phyloP scores from a whole-genome alignment of 2,329 filamentous ascomycete species.

The Volutella citrinella region DNA sequence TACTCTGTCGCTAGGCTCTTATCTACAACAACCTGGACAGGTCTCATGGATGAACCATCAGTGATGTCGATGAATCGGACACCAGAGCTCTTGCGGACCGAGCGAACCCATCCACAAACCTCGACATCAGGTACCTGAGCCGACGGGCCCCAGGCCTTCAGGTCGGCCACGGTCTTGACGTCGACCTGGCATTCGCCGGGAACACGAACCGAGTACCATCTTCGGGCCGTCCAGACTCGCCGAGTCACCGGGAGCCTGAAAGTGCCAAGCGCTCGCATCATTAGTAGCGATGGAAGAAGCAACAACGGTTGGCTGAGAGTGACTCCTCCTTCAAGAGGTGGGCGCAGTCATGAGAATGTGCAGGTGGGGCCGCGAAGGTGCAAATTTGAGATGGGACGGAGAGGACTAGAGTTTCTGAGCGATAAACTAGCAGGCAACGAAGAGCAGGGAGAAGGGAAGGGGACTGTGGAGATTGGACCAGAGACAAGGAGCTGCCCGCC shows the following conservation, averaged over 20 bases:
- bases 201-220: constrained; percentile 34
- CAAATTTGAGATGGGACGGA: no score
- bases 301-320: neutral
- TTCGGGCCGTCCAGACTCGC: constrained; percentile 8
- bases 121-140: constrained; percentile 47
- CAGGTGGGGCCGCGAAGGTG: no score
- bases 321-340: no score
- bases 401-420: no score
- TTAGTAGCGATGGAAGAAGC: constrained; percentile 5
- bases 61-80: constrained; percentile 80
- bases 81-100: constrained; percentile 81
- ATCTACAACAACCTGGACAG: constrained; percentile 77
- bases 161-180: constrained; percentile 49
- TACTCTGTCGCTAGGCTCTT: constrained; percentile 72
- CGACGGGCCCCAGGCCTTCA: constrained; percentile 51
- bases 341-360: no score
- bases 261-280: constrained; percentile 21
- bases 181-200: constrained; percentile 25
- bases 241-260: constrained; percentile 9
- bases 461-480: no score
- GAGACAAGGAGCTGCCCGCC: no score
- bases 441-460: no score
- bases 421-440: no score
- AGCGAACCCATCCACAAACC: constrained; percentile 78
- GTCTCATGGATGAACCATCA: constrained; percentile 78